Conservation (phyloP, 306 rosid species). For the Quercus engelmannii region DNA sequence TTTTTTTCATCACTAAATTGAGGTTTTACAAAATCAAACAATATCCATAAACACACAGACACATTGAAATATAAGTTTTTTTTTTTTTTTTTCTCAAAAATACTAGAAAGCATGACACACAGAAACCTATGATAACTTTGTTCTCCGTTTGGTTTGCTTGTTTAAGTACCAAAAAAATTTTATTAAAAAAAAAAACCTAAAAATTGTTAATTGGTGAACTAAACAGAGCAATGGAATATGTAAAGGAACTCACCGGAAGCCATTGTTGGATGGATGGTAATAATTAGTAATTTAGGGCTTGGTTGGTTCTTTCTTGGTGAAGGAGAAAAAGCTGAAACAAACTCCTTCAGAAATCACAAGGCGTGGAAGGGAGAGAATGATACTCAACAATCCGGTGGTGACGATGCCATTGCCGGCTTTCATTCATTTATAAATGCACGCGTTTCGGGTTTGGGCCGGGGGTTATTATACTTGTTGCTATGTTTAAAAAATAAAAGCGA, state of each 20-base stretch:
- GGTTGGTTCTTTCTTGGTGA: background rate
- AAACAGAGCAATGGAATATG: background rate
- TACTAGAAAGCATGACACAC: background rate
- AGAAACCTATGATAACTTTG: background rate
- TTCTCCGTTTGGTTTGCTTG: no score
- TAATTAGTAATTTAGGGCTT: background rate
- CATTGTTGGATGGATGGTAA: background rate
- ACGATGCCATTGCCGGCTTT: background rate
- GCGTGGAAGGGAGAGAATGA: no score
- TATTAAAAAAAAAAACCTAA: background rate
- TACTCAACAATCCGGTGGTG: background rate
- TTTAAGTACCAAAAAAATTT: background rate
- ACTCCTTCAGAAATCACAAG: background rate
- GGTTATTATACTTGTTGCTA: no score
- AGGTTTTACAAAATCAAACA: no score
- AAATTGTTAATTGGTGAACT: background rate
- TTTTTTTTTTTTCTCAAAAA: background rate
- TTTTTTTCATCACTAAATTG: no score
- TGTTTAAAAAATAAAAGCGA: no score
- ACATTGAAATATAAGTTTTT: no score
- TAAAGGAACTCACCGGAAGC: constrained; percentile 3
- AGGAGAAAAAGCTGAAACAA: background rate
- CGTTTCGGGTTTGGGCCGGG: background rate
- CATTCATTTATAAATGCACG: background rate
- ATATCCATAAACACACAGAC: no score